Evolutionary conservation across 208 protist genomes (phyloP).

Genomic region (Trypanosomatidae sp.): DNA sequence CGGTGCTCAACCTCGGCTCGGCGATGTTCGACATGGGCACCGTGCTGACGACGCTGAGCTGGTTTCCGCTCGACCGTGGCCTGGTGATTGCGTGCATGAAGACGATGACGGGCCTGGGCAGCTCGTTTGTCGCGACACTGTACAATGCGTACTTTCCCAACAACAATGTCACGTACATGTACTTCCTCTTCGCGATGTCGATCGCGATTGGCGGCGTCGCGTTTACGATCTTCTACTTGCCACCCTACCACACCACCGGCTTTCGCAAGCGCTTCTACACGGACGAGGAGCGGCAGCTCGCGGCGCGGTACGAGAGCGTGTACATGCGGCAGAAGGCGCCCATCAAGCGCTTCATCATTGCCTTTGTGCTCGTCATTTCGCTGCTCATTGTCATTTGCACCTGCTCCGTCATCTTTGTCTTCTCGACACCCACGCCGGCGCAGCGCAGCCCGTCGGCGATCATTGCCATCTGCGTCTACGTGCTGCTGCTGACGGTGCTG

Average conservation of each 20-base stretch:
- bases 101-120: slow-evolving; percentile 23
- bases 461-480: slow-evolving; percentile 25
- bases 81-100: slow-evolving; percentile 22
- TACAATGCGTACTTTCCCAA: slow-evolving; percentile 22
- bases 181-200: slow-evolving; percentile 17
- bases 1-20: slow-evolving; percentile 26
- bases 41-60: slow-evolving; percentile 25
- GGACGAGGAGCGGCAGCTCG: slow-evolving; percentile 8
- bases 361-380: slow-evolving; percentile 13
- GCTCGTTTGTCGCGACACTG: slow-evolving; percentile 19
- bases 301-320: slow-evolving; percentile 12
- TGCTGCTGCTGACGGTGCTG: slow-evolving; percentile 7
- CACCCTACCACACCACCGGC: slow-evolving; percentile 27
- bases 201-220: slow-evolving; percentile 13
- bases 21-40: slow-evolving; percentile 35
- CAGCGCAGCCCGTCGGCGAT: slow-evolving; percentile 14
- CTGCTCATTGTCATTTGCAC: slow-evolving; percentile 16
- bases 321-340: slow-evolving; percentile 17
- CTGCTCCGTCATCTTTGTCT: slow-evolving; percentile 26
- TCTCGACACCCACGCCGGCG: slow-evolving; percentile 8
- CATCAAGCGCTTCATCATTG: slow-evolving; percentile 16
- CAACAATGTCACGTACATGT: slow-evolving; percentile 18
- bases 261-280: slow-evolving; percentile 16
- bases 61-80: slow-evolving; percentile 32
- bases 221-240: slow-evolving; percentile 17